Evolutionary conservation across 768 basidiomycete genomes (phyloP), one percentile per base, ranked within the genome.

Genomic region (Porphyrellus cyaneotinctus): DNA sequence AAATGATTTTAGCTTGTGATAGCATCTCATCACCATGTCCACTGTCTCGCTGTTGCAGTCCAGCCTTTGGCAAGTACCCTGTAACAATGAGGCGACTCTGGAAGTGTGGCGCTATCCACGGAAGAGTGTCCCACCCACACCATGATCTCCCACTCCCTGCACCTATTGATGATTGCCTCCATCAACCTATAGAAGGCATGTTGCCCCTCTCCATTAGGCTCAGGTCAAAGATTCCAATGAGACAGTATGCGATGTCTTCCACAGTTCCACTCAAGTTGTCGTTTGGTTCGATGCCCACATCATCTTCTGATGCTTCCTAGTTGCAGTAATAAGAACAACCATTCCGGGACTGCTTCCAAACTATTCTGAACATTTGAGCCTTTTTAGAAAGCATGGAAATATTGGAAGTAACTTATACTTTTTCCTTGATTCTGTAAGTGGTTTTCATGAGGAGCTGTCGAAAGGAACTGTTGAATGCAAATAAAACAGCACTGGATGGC

Each of bases 141-240:
- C 59, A 70, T 67, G 30, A 68, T 68, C 20, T 70, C 60, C 68
- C 68, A 70, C 30, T 70, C 68, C 13, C 56, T 63, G 11, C 60
- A 60, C 32, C 64, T 56, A 35, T 58, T 53, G 37, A 68, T 51
- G 44, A 68, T 66, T 4, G 64, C 58, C 31, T 68, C 67, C 60
- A 68, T 60, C 47, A 70, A 44, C 45, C 69, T 58, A 31, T 62
- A 53, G 38, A 65, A 70, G 1, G 70, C 67, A 3, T 65, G 68
- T 39, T 60, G 54, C 1, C 71, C 70, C 43, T 71, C 70, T 22
- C 70, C 70, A 26, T 60, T 47, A 70, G 45, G 56, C 64, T 67
- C 35, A 70, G 64, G 18, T 72, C 65, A 12, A 72, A 69, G 30
- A 72, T 41, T 9, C 69, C 69, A 43, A 72, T 64, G 33, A 72